These are phyloP conservation scores for Drosera spatulata DNA, from an alignment of 179 eudicot genomes.

Conservation along the genomic window DNA sequence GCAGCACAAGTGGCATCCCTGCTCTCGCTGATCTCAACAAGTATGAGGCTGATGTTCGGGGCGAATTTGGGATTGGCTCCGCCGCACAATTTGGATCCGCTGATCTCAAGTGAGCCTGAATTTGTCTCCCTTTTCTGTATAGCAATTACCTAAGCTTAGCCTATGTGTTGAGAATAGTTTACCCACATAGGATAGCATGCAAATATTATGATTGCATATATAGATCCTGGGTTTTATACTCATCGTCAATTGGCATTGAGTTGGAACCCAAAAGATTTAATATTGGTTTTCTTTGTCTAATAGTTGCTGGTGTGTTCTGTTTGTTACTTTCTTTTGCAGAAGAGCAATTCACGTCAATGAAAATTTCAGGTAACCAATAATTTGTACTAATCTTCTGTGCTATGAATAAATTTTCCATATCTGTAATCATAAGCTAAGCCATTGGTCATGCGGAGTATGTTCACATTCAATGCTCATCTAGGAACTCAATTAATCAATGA, in stretches of 20 bases:
- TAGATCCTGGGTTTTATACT: no score
- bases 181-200: no score
- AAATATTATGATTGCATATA: no score
- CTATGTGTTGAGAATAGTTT: no score
- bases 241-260: no score
- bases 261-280: no score
- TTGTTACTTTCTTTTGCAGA: constrained; percentile 31
- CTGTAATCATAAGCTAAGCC: no score
- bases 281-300: neutral
- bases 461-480: no score
- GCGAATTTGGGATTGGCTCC: constrained; percentile 95
- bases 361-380: constrained; percentile 61
- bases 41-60: constrained; percentile 77
- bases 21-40: constrained; percentile 82
- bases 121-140: no score
- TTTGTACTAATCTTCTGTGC: neutral
- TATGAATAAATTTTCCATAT: no score
- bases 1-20: constrained; percentile 20
- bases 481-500: neutral
- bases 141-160: no score
- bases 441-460: no score
- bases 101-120: constrained; percentile 49
- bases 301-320: neutral
- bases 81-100: constrained; percentile 98
- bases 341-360: constrained; percentile 82